These are phyloP conservation scores for Macadamia tetraphylla DNA, from an alignment of 164 flowering plant genomes.

Conservation along the genomic window DNA sequence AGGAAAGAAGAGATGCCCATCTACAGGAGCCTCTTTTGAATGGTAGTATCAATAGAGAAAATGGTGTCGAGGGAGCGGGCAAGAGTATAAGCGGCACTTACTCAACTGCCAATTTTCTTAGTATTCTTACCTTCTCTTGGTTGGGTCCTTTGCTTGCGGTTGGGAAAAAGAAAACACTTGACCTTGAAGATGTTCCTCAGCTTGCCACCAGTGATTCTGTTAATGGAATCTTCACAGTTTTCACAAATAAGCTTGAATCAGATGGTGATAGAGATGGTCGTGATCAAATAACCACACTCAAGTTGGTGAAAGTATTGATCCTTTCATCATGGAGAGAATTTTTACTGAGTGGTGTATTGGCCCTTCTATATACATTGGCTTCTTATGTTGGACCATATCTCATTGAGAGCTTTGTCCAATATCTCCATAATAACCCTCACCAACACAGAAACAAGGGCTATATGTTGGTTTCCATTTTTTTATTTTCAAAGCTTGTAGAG, in stretches of 20 bases:
- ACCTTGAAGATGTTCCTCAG: constrained; percentile 71
- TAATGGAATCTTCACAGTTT: constrained; percentile 28
- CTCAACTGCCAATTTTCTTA: constrained; percentile 38
- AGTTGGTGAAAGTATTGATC: constrained; percentile 19
- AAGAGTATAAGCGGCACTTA: constrained; percentile 32
- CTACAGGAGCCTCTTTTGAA: constrained; percentile 59
- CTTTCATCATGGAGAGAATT: constrained; percentile 18
- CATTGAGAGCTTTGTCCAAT: constrained; percentile 27
- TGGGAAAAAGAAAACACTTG: constrained; percentile 52
- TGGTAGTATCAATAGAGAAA: constrained; percentile 16
- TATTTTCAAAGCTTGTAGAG: constrained; percentile 24
- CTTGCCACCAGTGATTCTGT: constrained; percentile 42
- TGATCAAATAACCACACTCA: constrained; percentile 5
- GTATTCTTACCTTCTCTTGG: constrained; percentile 61
- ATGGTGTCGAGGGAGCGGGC: constrained; percentile 15
- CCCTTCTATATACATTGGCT: constrained; percentile 18
- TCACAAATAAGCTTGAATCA: constrained; percentile 40
- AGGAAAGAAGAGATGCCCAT: constrained; percentile 18
- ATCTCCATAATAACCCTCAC: constrained; percentile 20
- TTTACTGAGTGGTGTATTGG: constrained; percentile 11
- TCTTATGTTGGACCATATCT: constrained; percentile 32
- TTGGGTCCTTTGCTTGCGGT: constrained; percentile 41
- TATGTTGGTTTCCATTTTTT: constrained; percentile 15
- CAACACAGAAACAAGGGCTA: constrained; percentile 25
- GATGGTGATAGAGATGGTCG: constrained; percentile 8